Percentiles rank a stretch among this genome's conserved stretches.
Evolutionary conservation across 495 filamentous ascomycete species (phyloP).

Genomic region (Tuber umbilicatum): DNA sequence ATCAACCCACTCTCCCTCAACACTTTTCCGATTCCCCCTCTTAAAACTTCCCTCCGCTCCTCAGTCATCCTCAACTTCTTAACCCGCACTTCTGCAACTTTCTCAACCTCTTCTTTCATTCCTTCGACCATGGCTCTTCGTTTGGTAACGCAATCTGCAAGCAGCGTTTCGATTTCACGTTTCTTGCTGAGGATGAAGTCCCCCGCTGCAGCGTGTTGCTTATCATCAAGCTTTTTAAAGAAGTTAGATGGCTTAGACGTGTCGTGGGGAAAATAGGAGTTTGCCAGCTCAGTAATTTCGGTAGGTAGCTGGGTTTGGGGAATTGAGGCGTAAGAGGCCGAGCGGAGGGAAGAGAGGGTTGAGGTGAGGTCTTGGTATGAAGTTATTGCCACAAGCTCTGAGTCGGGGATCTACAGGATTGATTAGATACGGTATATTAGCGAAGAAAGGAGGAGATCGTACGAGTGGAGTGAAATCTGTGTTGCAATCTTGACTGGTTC

Average conservation of each 20-base stretch:
- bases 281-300: constrained; percentile 31
- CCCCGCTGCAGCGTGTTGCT: constrained; percentile 28
- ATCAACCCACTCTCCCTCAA: constrained; percentile 31
- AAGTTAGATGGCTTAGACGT: constrained; percentile 29
- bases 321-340: constrained; percentile 14
- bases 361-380: constrained; percentile 27
- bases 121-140: constrained; percentile 55
- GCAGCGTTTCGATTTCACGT: constrained; percentile 77
- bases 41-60: constrained; percentile 30
- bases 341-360: constrained; percentile 8
- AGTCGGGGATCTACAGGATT: constrained; percentile 15
- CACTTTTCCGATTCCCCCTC: constrained; percentile 27
- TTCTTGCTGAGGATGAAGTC: constrained; percentile 41
- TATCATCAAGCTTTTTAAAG: constrained; percentile 34
- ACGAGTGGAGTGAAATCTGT: background rate
- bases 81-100: constrained; percentile 31
- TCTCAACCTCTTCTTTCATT: constrained; percentile 56
- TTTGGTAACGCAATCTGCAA: constrained; percentile 55
- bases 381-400: constrained; percentile 26
- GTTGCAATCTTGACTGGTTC: background rate
- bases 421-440: background rate
- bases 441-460: background rate
- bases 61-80: constrained; percentile 29
- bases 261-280: constrained; percentile 34
- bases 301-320: constrained; percentile 21